Evolutionary conservation across 2,329 filamentous ascomycete genomes (phyloP).

Genomic region (Alternaria tenuissima): DNA sequence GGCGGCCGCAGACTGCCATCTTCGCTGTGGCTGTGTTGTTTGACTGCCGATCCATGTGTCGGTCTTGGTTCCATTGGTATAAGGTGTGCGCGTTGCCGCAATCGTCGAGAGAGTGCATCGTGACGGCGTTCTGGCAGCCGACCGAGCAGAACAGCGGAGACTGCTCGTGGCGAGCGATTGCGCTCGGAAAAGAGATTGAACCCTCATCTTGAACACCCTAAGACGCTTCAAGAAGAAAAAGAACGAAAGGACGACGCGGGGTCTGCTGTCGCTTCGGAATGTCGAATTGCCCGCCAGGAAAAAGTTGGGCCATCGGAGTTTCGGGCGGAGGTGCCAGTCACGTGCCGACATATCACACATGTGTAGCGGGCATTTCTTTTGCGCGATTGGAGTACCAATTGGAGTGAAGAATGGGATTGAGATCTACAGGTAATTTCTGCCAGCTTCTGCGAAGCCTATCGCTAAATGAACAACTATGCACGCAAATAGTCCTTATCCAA

Average conservation of each 20-base stretch:
- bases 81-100: slow-evolving; percentile 37
- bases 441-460: slow-evolving; percentile 15
- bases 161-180: slow-evolving; percentile 43
- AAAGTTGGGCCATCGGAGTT: slow-evolving; percentile 39
- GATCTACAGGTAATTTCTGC: slow-evolving; percentile 23
- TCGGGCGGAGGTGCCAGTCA: slow-evolving; percentile 35
- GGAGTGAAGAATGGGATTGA: slow-evolving; percentile 28
- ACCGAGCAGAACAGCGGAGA: slow-evolving; percentile 40
- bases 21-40: slow-evolving; percentile 35
- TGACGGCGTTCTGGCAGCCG: slow-evolving; percentile 32
- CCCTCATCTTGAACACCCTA: slow-evolving; percentile 41
- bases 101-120: slow-evolving; percentile 47
- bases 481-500: slow-evolving; percentile 33
- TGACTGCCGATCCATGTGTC: slow-evolving; percentile 40
- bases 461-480: slow-evolving; percentile 20
- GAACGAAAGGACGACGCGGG: slow-evolving; percentile 39
- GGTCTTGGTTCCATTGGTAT: slow-evolving; percentile 40
- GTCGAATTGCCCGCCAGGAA: slow-evolving; percentile 26
- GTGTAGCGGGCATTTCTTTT: background rate
- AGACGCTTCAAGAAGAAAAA: slow-evolving; percentile 21
- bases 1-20: slow-evolving; percentile 50
- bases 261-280: slow-evolving; percentile 32
- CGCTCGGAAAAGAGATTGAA: slow-evolving; percentile 44
- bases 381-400: background rate
- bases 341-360: slow-evolving; percentile 19